Evolutionary conservation across 2,329 filamentous ascomycete genomes (phyloP), one percentile per base, ranked within the genome.

Genomic region (Botrytis pseudocinerea): DNA sequence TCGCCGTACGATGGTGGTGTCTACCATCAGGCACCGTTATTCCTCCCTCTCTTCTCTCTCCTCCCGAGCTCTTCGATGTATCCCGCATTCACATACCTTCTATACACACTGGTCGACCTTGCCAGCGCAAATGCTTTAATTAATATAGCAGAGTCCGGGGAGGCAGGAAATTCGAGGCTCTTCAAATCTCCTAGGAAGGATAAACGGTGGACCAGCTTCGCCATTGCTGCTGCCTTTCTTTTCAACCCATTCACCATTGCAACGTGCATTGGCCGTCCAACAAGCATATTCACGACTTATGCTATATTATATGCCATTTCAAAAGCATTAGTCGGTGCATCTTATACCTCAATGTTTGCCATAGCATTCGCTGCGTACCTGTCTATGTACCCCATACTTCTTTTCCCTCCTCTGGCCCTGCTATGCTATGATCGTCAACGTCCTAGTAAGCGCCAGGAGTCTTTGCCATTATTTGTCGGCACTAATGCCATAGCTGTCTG

Each of bases 1-100:
- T 98, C 94, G 74, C 96, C 96, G 1, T 99, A 98, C 84, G 94
- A 99, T 82, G 96, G 96, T 76, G 96, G 96, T 79, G 93, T 91
- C 80, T 91, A 88, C 82, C 87, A 90, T 83, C 87, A 97, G 86
- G 94, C 95, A 60, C 96, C 96, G 65, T 87, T 99, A 73, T 88
- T 99, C 59, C 89, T 99, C 74, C 94, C 95, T 63, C 87, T 98
- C 77, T 98, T 98, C 86, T 93, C 94, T 51, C 87, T 98, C 62
- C 88, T 99, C 62, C 95, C 96, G 16, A 88, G 91, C 80, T 87
- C 90, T 66, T 84, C 87, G 75, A 81, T 83, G 70, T 89, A 89
- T 79, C 91, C 93, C 38, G 85, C 95, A 77, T 90, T 93, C 76
- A 95, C 93, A 18, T 89, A 93, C 75, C 79, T 97, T 7, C 85